These are phyloP conservation scores for Glycine tomentella DNA, from an alignment of 306 rosid genomes.

Conservation along the genomic window DNA sequence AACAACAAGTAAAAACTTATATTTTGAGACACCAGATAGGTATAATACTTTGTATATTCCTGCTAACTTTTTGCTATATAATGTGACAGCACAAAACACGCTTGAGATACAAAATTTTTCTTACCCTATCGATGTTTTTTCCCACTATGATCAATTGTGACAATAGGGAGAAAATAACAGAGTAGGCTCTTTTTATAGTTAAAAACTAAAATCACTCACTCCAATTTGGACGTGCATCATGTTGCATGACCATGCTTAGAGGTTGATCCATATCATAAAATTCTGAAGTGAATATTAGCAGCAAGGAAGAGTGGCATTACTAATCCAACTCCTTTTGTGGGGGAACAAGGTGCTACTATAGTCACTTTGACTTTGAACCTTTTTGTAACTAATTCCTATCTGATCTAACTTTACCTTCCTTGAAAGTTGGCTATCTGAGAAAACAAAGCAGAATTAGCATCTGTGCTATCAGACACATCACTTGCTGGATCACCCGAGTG, in stretches of 20 bases:
- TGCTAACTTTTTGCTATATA: not conserved
- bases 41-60: not conserved
- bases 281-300: slow-evolving; percentile 1
- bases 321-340: slow-evolving; percentile 14
- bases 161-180: not conserved
- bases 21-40: not conserved
- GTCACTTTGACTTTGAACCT: not conserved
- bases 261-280: not conserved
- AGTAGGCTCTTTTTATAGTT: not conserved
- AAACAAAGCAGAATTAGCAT: slow-evolving; percentile 51
- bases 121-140: not conserved
- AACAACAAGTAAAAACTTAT: not conserved
- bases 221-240: not conserved
- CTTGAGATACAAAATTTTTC: not conserved
- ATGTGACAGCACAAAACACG: not conserved
- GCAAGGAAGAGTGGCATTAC: slow-evolving; percentile 9
- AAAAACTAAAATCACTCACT: not conserved
- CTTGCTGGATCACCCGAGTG: slow-evolving; percentile 14
- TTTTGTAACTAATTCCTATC: not conserved
- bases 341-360: not conserved
- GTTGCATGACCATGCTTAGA: not conserved
- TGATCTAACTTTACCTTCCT: slow-evolving; percentile 52
- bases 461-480: slow-evolving; percentile 43
- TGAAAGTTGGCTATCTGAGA: slow-evolving; percentile 51
- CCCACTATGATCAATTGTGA: not conserved